phyloP scores from a whole-genome alignment of 2,329 filamentous ascomycete species.

The Penicillium sp. region DNA sequence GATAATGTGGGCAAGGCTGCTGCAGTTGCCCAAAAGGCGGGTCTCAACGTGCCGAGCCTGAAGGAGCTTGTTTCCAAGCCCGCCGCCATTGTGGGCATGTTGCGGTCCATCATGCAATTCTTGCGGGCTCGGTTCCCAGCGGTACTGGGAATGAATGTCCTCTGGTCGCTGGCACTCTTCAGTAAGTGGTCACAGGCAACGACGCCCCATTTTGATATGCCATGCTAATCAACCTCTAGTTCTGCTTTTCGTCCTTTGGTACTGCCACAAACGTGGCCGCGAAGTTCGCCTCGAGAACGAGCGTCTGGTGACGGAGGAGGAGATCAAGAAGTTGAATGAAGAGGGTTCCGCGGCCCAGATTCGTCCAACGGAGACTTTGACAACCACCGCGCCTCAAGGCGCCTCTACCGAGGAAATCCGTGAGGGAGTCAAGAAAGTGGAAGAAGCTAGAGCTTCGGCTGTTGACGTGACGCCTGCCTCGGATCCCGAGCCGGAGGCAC shows the following conservation, averaged over 20 bases:
- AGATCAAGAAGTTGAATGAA: conserved; percentile 45
- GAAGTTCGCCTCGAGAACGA: conserved; percentile 76
- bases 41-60: conserved; percentile 69
- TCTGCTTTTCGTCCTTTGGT: conserved; percentile 93
- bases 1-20: conserved; percentile 55
- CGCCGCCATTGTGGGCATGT: conserved; percentile 78
- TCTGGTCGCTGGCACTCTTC: conserved; percentile 87
- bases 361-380: conserved; percentile 39
- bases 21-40: conserved; percentile 65
- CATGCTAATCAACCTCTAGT: conserved; percentile 54
- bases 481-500: conserved; percentile 6
- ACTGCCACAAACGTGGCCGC: conserved; percentile 91
- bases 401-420: conserved; percentile 44
- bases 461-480: conserved; percentile 17
- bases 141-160: conserved; percentile 84
- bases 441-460: conserved; percentile 36
- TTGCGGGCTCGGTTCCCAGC: conserved; percentile 86
- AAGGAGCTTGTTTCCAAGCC: conserved; percentile 82
- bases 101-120: conserved; percentile 88
- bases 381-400: conserved; percentile 45
- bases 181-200: conserved; percentile 56
- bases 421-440: conserved; percentile 43
- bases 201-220: background rate
- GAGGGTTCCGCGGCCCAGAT: conserved; percentile 35
- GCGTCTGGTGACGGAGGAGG: conserved; percentile 49